Conservation (phyloP, 495 filamentous ascomycete species). For the Trichoderma erinaceum region DNA sequence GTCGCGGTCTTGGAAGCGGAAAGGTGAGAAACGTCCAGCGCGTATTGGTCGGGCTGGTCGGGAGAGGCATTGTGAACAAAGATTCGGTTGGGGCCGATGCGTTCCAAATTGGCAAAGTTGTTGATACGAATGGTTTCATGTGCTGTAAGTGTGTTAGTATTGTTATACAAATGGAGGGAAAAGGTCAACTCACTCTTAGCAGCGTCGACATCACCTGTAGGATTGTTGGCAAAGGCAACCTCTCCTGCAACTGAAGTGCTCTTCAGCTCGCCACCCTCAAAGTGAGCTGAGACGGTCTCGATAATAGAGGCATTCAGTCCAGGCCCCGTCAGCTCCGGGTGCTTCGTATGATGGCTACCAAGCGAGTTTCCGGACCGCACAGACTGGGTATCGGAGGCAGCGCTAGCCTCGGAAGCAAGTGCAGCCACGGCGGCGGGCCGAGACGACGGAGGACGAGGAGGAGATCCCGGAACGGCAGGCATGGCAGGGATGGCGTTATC, state of each 20-base stretch:
- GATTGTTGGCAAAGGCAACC: slow-evolving; percentile 80
- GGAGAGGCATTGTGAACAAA: slow-evolving; percentile 66
- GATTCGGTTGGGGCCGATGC: slow-evolving; percentile 88
- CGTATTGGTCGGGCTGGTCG: slow-evolving; percentile 76
- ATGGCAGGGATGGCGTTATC: slow-evolving; percentile 38
- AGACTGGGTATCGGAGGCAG: slow-evolving; percentile 78
- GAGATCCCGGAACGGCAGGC: slow-evolving; percentile 36
- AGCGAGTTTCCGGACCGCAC: slow-evolving; percentile 82
- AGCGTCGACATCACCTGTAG: slow-evolving; percentile 37
- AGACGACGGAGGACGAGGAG: slow-evolving; percentile 23
- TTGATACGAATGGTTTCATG: slow-evolving; percentile 73
- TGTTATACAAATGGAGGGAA: neutral
- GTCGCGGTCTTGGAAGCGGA: slow-evolving; percentile 56
- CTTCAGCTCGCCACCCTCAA: slow-evolving; percentile 64
- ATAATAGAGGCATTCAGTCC: slow-evolving; percentile 88
- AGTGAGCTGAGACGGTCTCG: slow-evolving; percentile 81
- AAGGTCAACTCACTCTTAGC: slow-evolving; percentile 11
- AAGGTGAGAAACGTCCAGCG: slow-evolving; percentile 62
- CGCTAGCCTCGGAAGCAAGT: slow-evolving; percentile 46
- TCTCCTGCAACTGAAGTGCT: slow-evolving; percentile 79
- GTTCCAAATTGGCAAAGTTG: slow-evolving; percentile 85
- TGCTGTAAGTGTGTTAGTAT: slow-evolving; percentile 15
- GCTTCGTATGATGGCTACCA: slow-evolving; percentile 56
- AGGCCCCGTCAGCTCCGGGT: slow-evolving; percentile 71
- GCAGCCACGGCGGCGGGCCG: slow-evolving; percentile 39